These are phyloP conservation scores for Phytophthora pistaciae DNA, from an alignment of 352 stramenopile genomes.

Conservation along the genomic window DNA sequence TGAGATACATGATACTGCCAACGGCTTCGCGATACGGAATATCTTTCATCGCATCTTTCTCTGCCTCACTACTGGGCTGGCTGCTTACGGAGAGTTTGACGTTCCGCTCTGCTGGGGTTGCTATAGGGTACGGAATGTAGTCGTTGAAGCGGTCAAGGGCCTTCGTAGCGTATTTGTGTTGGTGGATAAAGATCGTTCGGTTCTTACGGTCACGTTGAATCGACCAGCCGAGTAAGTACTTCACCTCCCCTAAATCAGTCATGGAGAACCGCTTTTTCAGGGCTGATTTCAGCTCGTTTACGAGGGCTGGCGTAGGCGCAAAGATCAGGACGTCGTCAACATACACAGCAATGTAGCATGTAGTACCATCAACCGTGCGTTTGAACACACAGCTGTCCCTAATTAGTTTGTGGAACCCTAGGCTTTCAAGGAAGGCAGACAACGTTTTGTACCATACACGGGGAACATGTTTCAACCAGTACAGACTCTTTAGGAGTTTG, in stretches of 20 bases:
- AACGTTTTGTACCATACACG: conserved; percentile 16
- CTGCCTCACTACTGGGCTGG: conserved; percentile 5
- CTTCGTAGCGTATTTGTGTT: conserved; percentile 32
- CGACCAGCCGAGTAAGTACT: conserved; percentile 21
- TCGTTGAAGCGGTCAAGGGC: conserved; percentile 20
- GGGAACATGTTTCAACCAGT: conserved; percentile 25
- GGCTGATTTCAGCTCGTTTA: conserved; percentile 15
- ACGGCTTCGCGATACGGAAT: conserved; percentile 28
- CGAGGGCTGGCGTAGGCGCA: conserved; percentile 10
- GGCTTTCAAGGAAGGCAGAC: conserved; percentile 12
- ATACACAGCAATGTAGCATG: conserved; percentile 27
- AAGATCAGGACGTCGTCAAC: conserved; percentile 20
- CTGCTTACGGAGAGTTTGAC: conserved; percentile 15
- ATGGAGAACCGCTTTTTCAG: conserved; percentile 20
- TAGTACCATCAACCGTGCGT: conserved; percentile 1
- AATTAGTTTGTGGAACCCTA: conserved; percentile 14
- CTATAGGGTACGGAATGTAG: conserved; percentile 15
- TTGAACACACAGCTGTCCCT: conserved; percentile 13
- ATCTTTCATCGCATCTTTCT: conserved; percentile 19
- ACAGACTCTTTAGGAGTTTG: conserved; percentile 23
- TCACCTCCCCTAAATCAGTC: conserved; percentile 22
- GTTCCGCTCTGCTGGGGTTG: conserved; percentile 13
- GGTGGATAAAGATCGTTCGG: conserved; percentile 28
- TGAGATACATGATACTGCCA: conserved; percentile 25
- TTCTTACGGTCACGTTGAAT: conserved; percentile 24